Evolutionary conservation across 2,329 filamentous ascomycete genomes (phyloP), one percentile per base, ranked within the genome.

Genomic region (Curvularia sp.): DNA sequence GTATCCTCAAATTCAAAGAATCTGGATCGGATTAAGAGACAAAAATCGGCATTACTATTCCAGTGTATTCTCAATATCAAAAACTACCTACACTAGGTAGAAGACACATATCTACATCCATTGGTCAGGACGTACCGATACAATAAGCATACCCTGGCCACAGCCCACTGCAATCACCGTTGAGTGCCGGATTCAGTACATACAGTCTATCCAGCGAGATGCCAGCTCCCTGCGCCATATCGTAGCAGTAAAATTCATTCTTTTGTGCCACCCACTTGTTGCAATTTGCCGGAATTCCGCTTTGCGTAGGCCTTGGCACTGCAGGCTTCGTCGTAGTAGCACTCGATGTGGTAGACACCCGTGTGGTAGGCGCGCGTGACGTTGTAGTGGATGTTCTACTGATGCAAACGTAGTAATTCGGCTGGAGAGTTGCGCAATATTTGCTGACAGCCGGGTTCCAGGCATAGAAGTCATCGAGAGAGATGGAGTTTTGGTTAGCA

Each of bases 1-100:
- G 31, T 18, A 57, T n/a, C 15, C 15, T 57, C n/a, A 57, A 42
- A 24, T 57, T 57, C 41, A 53, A 46, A 41, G 38, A 22, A 22
- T 12, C 38, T 20, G n/a, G 8, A 22, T 41, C n/a, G 7, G 18
- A 41, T 10, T 41, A 20, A 20, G 1, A 3, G 18, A 41, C 3
- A 41, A 6, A 22, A 26, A 6, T 26, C 24, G 24, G 24, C 24
- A 26, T 26, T 26, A 41, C 18, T 41, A 3, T 41, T 41, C 18
- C 18, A 41, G 18, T 41, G n/a, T 9, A 41, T 41, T 41, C 24
- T 26, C 24, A 26, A 26, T 26, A 26, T 26, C 24, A 26, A 26
- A 6, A 26, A 26, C 6, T 26, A 41, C 18, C 20, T 41, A 41
- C 18, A 41, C 18, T 26, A 26, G 24, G 24, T 26, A 26, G 24